These are phyloP conservation scores for Pisolithus thermaeus DNA, from an alignment of 1,284 basidiomycete species.

Conservation along the genomic window DNA sequence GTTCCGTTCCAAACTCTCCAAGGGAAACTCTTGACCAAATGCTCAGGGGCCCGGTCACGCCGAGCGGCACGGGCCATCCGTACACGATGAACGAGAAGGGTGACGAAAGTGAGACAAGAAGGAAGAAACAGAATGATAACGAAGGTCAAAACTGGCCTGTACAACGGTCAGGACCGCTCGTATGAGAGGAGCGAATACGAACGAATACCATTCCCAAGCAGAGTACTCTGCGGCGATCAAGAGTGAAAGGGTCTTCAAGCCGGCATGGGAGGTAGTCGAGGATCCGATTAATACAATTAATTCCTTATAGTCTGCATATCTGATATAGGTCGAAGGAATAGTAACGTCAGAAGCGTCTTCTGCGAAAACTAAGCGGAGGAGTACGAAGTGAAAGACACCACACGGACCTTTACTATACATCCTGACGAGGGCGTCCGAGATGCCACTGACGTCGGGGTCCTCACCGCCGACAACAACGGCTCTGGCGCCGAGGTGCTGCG, in stretches of 20 bases:
- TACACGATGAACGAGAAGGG: conserved; percentile 74
- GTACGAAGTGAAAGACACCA: conserved; percentile 2
- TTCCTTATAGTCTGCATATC: conserved; percentile 60
- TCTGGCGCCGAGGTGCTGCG: conserved; percentile 77
- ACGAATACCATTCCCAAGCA: conserved; percentile 85
- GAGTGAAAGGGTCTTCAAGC: conserved; percentile 66
- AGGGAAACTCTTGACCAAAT: conserved; percentile 67
- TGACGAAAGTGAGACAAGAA: conserved; percentile 74
- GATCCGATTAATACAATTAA: conserved; percentile 53
- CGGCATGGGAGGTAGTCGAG: conserved; percentile 73
- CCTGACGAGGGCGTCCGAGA: conserved; percentile 76
- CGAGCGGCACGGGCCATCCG: conserved; percentile 70
- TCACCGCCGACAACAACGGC: conserved; percentile 88
- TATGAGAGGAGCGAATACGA: conserved; percentile 28
- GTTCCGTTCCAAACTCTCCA: conserved; percentile 77
- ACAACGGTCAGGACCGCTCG: conserved; percentile 7
- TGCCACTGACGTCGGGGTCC: conserved; percentile 56
- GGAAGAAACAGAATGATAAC: conserved; percentile 76
- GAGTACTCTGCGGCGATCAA: conserved; percentile 73
- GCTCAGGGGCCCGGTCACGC: conserved; percentile 76
- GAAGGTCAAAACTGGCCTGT: conserved; percentile 74
- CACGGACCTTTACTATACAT: conserved; percentile 82
- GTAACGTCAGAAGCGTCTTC: conserved; percentile 69
- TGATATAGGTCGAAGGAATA: conserved; percentile 71
- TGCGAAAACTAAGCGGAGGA: conserved; percentile 24